These are phyloP conservation scores for Periconia sp. DNA, from an alignment of 2,329 filamentous ascomycete genomes.

Conservation along the genomic window DNA sequence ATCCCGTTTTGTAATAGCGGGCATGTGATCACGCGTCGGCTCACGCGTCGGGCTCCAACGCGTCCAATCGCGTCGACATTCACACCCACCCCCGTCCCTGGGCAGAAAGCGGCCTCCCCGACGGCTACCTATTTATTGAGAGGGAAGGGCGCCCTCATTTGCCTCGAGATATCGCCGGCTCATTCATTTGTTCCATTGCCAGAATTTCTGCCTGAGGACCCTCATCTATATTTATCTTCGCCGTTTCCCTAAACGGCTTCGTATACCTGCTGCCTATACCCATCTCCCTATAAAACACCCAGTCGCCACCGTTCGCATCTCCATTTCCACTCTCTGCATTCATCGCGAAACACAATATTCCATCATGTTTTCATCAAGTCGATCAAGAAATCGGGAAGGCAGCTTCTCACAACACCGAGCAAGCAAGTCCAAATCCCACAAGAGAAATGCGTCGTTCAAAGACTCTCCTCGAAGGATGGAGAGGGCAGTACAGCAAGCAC, in stretches of 20 bases:
- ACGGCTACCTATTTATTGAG: constrained; percentile 38
- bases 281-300: constrained; percentile 29
- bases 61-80: constrained; percentile 40
- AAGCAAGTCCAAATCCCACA: constrained; percentile 41
- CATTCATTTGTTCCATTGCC: constrained; percentile 11
- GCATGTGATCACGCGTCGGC: constrained; percentile 45
- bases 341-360: constrained; percentile 11
- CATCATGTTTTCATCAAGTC: constrained; percentile 41
- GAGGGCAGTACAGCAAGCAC: constrained; percentile 37
- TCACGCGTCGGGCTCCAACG: constrained; percentile 35
- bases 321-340: constrained; percentile 7
- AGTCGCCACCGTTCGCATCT: constrained; percentile 16
- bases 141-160: constrained; percentile 25
- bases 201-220: constrained; percentile 35
- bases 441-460: constrained; percentile 41
- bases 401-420: constrained; percentile 44
- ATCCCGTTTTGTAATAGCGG: constrained; percentile 18
- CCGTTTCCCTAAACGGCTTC: constrained; percentile 27
- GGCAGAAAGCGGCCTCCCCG: constrained; percentile 35
- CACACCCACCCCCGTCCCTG: constrained; percentile 25
- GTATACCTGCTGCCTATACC: constrained; percentile 35
- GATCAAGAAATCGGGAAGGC: constrained; percentile 32
- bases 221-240: constrained; percentile 7
- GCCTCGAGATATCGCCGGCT: constrained; percentile 28
- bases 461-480: constrained; percentile 38